Base-by-base conservation (phyloP, 1,284 basidiomycete species). In the Malassezia sp. region DNA sequence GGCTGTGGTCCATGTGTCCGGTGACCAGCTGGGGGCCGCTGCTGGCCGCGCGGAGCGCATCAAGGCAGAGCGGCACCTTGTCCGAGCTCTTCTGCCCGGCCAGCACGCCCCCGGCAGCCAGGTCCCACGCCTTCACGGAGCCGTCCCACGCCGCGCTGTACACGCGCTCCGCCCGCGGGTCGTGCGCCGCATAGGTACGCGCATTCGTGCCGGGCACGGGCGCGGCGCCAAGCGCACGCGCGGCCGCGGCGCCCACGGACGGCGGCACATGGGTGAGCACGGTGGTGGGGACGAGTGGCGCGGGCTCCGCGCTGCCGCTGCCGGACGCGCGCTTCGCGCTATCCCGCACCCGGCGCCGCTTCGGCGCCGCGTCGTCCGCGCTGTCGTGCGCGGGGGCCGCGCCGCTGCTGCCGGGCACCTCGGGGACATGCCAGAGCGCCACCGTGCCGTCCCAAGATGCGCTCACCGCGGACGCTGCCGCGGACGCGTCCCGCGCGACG, bases 381-480 rank as follows among this genome's bases (percentile, higher is more conserved):
- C 22, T n/a, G 7, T 11, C 4, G 0, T 3, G n/a, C 15, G 40
- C 27, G 11, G 34, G 21, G 29, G 33, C 29, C 11, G 17, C 33
- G 7, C 41, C 44, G 29, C 43, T 41, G 30, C 29, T 14, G n/a
- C n/a, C n/a, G n/a, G n/a, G n/a, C n/a, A n/a, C n/a, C n/a, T 26
- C 8, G 18, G 42, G 45, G 29, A 57, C 54, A 20, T 61, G 57
- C 65, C 65, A 67, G 1, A 67, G 28, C 5, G 60, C 57, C 14
- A 67, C 42, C 10, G 56, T 36, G 18, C 63, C 65, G 39, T 67
- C 63, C 65, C 65, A 67, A 1, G 55, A 60, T 8, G 52, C 63
- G 26, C 53, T 54, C 10, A 62, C 29, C 24, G 63, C 42, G 9
- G 48, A 46, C n/a, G 37, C 41, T 4, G 30, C 27, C 18, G 36